These are phyloP conservation scores for Cordyceps cateniannulata DNA, from an alignment of 2,329 filamentous ascomycete genomes.

Conservation along the genomic window DNA sequence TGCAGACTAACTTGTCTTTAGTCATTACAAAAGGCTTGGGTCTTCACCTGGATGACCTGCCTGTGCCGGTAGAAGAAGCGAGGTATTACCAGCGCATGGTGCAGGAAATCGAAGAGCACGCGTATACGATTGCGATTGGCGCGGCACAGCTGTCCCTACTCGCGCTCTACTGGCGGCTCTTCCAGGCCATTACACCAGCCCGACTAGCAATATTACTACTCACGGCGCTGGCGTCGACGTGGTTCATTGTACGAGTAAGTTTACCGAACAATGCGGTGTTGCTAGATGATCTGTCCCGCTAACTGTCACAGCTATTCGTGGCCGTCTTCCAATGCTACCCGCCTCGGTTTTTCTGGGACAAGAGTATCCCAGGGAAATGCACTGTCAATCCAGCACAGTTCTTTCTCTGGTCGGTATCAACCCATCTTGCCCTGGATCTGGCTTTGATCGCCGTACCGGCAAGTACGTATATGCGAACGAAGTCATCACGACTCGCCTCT, in stretches of 20 bases:
- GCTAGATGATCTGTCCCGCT: not conserved
- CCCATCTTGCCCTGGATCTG: slow-evolving; percentile 5
- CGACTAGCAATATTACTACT: slow-evolving; percentile 5
- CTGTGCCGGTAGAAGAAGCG: slow-evolving; percentile 8
- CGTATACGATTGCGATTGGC: slow-evolving; percentile 13
- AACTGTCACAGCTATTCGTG: not conserved
- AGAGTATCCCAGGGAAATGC: slow-evolving; percentile 7
- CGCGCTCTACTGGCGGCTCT: slow-evolving; percentile 14
- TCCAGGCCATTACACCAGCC: slow-evolving; percentile 3
- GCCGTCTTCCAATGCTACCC: slow-evolving; percentile 13
- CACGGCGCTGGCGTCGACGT: slow-evolving; percentile 3
- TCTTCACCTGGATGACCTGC: slow-evolving; percentile 11
- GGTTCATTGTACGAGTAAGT: slow-evolving; percentile 6
- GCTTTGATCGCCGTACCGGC: slow-evolving; percentile 6
- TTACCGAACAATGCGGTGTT: not conserved
- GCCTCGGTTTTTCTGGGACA: slow-evolving; percentile 10
- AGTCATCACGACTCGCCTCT: too few relatives aligned
- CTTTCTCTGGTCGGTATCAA: slow-evolving; percentile 13
- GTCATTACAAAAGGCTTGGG: slow-evolving; percentile 12
- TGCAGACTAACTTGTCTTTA: not conserved
- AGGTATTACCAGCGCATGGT: slow-evolving; percentile 13
- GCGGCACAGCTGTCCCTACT: slow-evolving; percentile 14
- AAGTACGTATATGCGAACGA: slow-evolving; percentile 6
- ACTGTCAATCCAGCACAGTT: slow-evolving; percentile 11
- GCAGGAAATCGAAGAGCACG: slow-evolving; percentile 15